A percentile compares a stretch with the other conserved stretches of the same genome.
These are phyloP conservation scores for Cladorrhinum sp. DNA, from an alignment of 2,329 filamentous ascomycete species.

Conservation along the genomic window DNA sequence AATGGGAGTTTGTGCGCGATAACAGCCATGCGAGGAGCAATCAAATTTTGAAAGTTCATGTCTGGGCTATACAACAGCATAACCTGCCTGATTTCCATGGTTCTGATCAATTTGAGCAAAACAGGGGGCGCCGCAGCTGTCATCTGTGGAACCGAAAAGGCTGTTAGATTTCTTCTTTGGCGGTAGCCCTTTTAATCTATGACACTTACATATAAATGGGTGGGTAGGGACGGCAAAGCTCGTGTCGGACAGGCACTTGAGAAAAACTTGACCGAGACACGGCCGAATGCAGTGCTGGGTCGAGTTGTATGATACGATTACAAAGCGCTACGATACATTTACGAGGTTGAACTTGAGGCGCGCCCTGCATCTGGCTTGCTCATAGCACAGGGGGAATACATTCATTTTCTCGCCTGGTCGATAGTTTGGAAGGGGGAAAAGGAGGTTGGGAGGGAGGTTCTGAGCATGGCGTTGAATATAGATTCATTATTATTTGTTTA, in stretches of 20 bases:
- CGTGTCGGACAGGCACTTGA: background rate
- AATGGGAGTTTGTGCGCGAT: background rate
- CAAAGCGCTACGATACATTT: slow-evolving; percentile 9
- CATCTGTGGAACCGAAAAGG: background rate
- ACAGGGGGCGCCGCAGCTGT: background rate
- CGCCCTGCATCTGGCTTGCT: slow-evolving; percentile 12
- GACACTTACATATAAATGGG: background rate
- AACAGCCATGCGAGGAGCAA: background rate
- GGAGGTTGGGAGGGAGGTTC: background rate
- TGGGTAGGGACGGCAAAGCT: background rate
- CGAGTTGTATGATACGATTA: slow-evolving; percentile 18
- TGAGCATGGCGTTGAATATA: background rate
- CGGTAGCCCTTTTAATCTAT: background rate
- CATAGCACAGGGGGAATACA: slow-evolving; percentile 9
- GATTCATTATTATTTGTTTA: background rate
- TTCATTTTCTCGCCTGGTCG: slow-evolving; percentile 4
- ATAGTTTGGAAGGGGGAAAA: background rate
- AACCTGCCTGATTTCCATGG: no score
- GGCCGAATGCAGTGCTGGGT: background rate
- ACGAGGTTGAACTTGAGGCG: background rate
- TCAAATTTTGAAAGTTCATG: background rate
- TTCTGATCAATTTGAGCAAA: background rate
- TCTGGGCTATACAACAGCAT: no score
- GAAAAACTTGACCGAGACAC: background rate
- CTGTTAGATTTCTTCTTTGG: background rate